Conservation (phyloP, 345 rosid species). For the Eucalyptus viminalis region DNA sequence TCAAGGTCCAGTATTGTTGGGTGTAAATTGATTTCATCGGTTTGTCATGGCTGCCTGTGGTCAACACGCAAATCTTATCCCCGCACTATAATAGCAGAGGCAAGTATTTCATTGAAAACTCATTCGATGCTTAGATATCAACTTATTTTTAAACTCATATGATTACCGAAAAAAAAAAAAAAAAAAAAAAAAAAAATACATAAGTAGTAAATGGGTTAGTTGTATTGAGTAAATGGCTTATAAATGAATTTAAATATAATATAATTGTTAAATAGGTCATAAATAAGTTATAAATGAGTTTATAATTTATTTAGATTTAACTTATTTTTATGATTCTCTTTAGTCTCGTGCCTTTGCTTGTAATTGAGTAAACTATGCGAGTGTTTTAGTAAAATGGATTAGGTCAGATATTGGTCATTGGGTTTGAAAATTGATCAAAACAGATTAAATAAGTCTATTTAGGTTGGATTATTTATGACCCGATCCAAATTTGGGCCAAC, state of each 20-base stretch:
- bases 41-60: not conserved
- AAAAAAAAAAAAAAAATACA: too few species aligned
- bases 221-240: not conserved
- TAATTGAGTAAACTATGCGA: too few species aligned
- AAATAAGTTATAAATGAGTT: too few species aligned
- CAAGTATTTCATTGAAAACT: not conserved
- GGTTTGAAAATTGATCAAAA: not conserved
- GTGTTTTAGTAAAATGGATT: too few species aligned
- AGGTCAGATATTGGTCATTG: not conserved
- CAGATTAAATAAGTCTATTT: too few species aligned
- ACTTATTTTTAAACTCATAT: too few species aligned
- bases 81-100: not conserved
- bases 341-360: not conserved
- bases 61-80: not conserved
- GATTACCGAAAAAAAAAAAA: too few species aligned
- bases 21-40: not conserved
- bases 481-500: too few species aligned
- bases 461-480: too few species aligned
- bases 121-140: not conserved
- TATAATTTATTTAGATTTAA: too few species aligned
- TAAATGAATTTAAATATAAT: too few species aligned
- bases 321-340: not conserved
- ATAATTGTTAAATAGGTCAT: too few species aligned
- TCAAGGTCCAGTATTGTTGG: not conserved
- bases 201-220: not conserved